Conservation (phyloP, 148 eudicot species). For the Limonium bicolor region DNA sequence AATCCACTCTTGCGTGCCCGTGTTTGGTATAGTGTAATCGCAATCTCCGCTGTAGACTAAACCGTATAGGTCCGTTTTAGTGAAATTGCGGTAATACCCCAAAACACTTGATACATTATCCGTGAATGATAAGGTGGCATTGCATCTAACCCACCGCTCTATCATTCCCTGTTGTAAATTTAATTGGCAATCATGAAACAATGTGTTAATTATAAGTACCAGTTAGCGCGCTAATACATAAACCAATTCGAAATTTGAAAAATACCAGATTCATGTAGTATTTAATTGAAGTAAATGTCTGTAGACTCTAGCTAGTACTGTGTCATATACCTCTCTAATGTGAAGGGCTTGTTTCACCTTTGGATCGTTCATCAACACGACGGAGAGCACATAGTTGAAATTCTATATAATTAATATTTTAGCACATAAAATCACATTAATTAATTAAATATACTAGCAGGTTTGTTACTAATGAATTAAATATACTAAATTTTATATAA, state of each 20-base stretch:
- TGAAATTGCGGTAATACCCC: neutral
- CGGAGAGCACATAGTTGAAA: slow-evolving; percentile 8
- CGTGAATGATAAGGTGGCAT: neutral
- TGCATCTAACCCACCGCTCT: neutral
- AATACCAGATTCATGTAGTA: slow-evolving; percentile 1
- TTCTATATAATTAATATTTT: neutral
- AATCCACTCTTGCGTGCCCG: slow-evolving; percentile 6
- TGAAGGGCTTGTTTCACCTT: slow-evolving; percentile 2
- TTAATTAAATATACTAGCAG: neutral
- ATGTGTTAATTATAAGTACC: neutral
- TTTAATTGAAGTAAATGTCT: neutral
- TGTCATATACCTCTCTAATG: slow-evolving; percentile 5
- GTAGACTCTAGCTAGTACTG: neutral
- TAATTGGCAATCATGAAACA: neutral
- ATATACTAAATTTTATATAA: too few relatives aligned
- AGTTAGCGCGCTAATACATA: neutral
- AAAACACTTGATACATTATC: neutral
- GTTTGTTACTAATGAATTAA: too few relatives aligned
- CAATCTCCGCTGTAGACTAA: slow-evolving; percentile 7
- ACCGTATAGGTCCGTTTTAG: neutral
- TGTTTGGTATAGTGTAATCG: slow-evolving; percentile 4
- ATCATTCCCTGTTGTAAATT: neutral
- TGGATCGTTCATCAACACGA: slow-evolving; percentile 2
- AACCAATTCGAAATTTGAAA: too few relatives aligned
- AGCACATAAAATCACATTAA: neutral